phyloP scores from a whole-genome alignment of 768 basidiomycete species.

The Hydnomerulius pinastri region DNA sequence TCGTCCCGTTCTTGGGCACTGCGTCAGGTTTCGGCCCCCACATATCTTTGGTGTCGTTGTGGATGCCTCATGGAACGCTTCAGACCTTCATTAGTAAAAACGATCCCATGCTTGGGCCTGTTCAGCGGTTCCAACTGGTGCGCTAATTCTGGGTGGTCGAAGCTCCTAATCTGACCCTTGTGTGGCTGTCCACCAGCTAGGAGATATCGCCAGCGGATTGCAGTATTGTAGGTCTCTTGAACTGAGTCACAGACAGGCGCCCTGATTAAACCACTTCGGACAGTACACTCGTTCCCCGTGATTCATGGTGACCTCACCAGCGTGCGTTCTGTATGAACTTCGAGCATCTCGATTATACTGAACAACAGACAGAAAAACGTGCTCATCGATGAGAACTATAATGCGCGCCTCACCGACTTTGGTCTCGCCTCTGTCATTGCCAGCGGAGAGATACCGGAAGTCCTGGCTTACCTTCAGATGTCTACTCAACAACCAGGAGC shows the following conservation, averaged over 20 bases:
- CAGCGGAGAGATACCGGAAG: slow-evolving; percentile 7
- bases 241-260: not conserved
- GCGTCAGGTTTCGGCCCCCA: slow-evolving; percentile 26
- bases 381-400: slow-evolving; percentile 19
- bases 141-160: slow-evolving; percentile 7
- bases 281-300: slow-evolving; percentile 17
- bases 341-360: not conserved
- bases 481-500: slow-evolving; percentile 34
- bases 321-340: slow-evolving; percentile 1
- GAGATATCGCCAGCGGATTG: slow-evolving; percentile 15
- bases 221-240: slow-evolving; percentile 11
- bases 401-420: slow-evolving; percentile 45
- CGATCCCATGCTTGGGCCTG: not conserved
- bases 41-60: slow-evolving; percentile 31
- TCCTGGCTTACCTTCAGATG: slow-evolving; percentile 3
- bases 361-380: slow-evolving; percentile 15
- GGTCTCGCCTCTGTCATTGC: slow-evolving; percentile 35
- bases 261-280: not conserved
- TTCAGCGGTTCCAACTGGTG: slow-evolving; percentile 16
- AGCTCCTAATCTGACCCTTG: slow-evolving; percentile 24
- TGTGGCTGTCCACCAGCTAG: slow-evolving; percentile 12
- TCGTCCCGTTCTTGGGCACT: slow-evolving; percentile 31
- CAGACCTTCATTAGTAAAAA: slow-evolving; percentile 15
- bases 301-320: slow-evolving; percentile 20
- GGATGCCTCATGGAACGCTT: slow-evolving; percentile 31